Percentiles rank a stretch among this genome's conserved stretches.
Conservation (phyloP, 2,329 filamentous ascomycete genomes). For the Diaporthe batatas region DNA sequence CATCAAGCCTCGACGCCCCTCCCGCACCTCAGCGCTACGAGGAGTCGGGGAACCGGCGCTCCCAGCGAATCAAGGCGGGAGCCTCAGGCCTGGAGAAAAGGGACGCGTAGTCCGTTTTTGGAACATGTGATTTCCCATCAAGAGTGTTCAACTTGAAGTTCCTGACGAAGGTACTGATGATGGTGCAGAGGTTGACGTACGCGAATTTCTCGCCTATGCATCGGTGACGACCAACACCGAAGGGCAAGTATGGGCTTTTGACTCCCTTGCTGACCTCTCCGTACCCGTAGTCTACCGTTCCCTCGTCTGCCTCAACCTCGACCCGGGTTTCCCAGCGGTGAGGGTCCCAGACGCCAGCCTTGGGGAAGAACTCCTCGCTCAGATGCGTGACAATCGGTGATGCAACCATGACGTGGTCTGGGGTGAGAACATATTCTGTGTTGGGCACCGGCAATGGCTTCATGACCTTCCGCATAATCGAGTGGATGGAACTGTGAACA, state of each 20-base stretch:
- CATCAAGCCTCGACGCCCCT: neutral
- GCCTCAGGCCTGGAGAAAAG: constrained; percentile 55
- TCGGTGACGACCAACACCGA: constrained; percentile 79
- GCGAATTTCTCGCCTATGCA: constrained; percentile 85
- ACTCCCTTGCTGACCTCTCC: constrained; percentile 43
- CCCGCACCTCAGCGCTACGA: too few relatives aligned
- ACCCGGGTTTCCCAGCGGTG: constrained; percentile 36
- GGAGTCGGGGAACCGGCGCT: constrained; percentile 43
- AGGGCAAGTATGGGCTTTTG: constrained; percentile 63
- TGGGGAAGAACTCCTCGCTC: constrained; percentile 70
- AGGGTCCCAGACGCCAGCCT: constrained; percentile 33
- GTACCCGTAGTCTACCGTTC: constrained; percentile 40
- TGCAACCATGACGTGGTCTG: constrained; percentile 62
- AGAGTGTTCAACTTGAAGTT: constrained; percentile 71
- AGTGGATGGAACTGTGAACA: constrained; percentile 79
- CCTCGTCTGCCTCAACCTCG: constrained; percentile 9
- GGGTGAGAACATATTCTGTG: constrained; percentile 66
- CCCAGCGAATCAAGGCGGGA: constrained; percentile 53
- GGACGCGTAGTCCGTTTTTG: constrained; percentile 74
- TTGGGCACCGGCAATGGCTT: constrained; percentile 71
- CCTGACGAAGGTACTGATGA: constrained; percentile 72
- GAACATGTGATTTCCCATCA: constrained; percentile 66
- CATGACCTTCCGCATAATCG: constrained; percentile 80
- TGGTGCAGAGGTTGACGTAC: constrained; percentile 76
- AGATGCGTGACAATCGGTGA: constrained; percentile 59